phyloP scores from a whole-genome alignment of 1,284 basidiomycete species.

The Cutaneotrichosporon spelunceum region DNA sequence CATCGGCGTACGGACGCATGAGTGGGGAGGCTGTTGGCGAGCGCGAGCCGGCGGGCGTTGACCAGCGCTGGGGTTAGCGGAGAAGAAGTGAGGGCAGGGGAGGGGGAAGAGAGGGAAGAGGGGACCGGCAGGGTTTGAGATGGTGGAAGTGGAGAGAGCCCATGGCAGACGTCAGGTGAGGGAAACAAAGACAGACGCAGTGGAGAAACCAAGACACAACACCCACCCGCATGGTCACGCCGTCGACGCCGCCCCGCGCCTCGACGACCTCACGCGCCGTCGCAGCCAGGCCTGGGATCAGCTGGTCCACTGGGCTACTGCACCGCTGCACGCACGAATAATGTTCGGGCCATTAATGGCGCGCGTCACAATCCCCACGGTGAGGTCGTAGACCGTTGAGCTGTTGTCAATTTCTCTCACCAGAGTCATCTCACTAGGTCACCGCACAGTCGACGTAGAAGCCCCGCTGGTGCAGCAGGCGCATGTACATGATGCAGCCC shows the following conservation, averaged over 20 bases:
- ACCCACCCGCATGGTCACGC: slow-evolving; percentile 7
- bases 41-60: slow-evolving; percentile 12
- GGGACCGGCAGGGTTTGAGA: not conserved
- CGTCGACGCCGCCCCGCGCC: slow-evolving; percentile 17
- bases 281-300: slow-evolving; percentile 25
- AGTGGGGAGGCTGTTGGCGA: slow-evolving; percentile 12
- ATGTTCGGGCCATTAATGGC: slow-evolving; percentile 30
- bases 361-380: slow-evolving; percentile 27
- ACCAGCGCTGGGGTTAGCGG: slow-evolving; percentile 14
- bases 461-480: slow-evolving; percentile 36
- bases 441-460: slow-evolving; percentile 37
- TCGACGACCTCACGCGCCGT: slow-evolving; percentile 45
- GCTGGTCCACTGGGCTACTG: no score
- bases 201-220: not conserved
- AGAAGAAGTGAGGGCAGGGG: not conserved
- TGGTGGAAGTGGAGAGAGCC: not conserved
- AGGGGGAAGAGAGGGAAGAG: not conserved
- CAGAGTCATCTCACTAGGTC: slow-evolving; percentile 33
- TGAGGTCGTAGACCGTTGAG: slow-evolving; percentile 29
- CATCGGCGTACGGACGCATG: not conserved
- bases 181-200: not conserved
- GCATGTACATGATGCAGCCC: slow-evolving; percentile 37
- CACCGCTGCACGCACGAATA: slow-evolving; percentile 12
- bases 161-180: no score
- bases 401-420: slow-evolving; percentile 16